Percentiles rank a stretch among this genome's conserved stretches.
Evolutionary conservation across 495 filamentous ascomycete species (phyloP).

Genomic region (Cercophora sp.): DNA sequence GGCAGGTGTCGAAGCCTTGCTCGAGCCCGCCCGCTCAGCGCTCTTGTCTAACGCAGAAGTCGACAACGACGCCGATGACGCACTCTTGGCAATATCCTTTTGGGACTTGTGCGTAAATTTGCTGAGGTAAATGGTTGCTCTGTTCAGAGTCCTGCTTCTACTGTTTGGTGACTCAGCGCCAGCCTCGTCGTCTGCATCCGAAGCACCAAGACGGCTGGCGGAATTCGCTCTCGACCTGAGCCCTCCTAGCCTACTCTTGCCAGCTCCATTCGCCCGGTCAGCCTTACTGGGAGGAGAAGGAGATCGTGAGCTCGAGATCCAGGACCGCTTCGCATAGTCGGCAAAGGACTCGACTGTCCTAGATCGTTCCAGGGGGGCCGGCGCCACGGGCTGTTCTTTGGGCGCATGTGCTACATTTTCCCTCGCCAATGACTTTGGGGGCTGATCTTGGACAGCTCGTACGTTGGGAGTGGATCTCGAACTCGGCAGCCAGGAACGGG

Average conservation of each 20-base stretch:
- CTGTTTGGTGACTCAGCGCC: conserved; percentile 27
- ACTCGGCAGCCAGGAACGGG: conserved; percentile 43
- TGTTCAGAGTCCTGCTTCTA: conserved; percentile 24
- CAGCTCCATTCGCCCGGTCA: conserved; percentile 8
- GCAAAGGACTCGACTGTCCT: conserved; percentile 57
- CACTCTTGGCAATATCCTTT: conserved; percentile 31
- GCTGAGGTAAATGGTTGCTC: conserved; percentile 36
- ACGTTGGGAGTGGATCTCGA: conserved; percentile 37
- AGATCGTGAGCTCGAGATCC: conserved; percentile 59
- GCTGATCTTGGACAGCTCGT: conserved; percentile 14
- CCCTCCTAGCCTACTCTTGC: conserved; percentile 25
- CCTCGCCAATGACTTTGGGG: conserved; percentile 19
- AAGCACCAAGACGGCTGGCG: conserved; percentile 25
- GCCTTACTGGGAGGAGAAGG: conserved; percentile 49
- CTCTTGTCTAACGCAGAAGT: conserved; percentile 3
- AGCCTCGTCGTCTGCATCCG: conserved; percentile 24
- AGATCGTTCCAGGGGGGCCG: conserved; percentile 23
- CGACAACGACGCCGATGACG: conserved; percentile 18
- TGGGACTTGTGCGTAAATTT: conserved; percentile 42
- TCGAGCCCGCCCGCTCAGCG: neutral
- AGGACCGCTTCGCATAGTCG: conserved; percentile 63
- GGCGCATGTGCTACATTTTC: conserved; percentile 22
- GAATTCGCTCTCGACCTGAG: conserved; percentile 24
- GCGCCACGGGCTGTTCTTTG: conserved; percentile 1
- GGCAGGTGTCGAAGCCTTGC: neutral